Evolutionary conservation across 331 rosid genomes (phyloP), one percentile per base, ranked within the genome.

Genomic region (Quercus phellos): DNA sequence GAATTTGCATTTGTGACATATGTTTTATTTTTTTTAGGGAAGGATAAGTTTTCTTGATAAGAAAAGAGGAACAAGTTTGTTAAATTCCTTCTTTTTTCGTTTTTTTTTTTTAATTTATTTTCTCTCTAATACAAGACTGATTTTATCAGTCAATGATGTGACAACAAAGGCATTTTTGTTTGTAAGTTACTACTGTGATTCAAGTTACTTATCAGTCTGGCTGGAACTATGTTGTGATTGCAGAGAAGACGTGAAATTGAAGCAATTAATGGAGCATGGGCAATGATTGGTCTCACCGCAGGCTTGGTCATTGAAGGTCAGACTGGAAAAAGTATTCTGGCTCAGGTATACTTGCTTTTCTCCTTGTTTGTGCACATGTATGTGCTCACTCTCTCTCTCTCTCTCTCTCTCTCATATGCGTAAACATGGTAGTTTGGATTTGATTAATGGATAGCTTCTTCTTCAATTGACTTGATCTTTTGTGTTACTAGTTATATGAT

Each of bases 191-290:
- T 18, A 21, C 5, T 13, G 72, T 63, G 74, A 35, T 56, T 66
- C 72, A 72, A 26, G 79, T 78, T 27, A 43, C 82, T 78, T 18
- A 66, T 59, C 51, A 71, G 53, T 68, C 81, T 79, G 30, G 68
- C 80, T 30, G 76, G 79, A 79, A 55, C 77, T 32, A 38, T 76
- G 85, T 30, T 73, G 59, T 78, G 82, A 78, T 60, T 80, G 80
- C 68, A 95, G 98, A 91, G 91, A 83, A 84, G 83, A 71, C 93
- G 96, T 53, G 93, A 86, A 86, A 88, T 95, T 72, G 99, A 95
- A 80, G 97, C 98, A 51, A 89, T 92, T 7, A 95, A 95, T 74
- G 99, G 98, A 74, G 98, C 98, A 42, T 92, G 97, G 98, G 99
- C 99, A 56, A 95, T 95, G 96, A 88, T 93, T 67, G 99, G 98